Percentiles rank a stretch among this genome's conserved stretches.
These are phyloP conservation scores for Boletales sp. DNA, from an alignment of 768 basidiomycete genomes.

Conservation along the genomic window DNA sequence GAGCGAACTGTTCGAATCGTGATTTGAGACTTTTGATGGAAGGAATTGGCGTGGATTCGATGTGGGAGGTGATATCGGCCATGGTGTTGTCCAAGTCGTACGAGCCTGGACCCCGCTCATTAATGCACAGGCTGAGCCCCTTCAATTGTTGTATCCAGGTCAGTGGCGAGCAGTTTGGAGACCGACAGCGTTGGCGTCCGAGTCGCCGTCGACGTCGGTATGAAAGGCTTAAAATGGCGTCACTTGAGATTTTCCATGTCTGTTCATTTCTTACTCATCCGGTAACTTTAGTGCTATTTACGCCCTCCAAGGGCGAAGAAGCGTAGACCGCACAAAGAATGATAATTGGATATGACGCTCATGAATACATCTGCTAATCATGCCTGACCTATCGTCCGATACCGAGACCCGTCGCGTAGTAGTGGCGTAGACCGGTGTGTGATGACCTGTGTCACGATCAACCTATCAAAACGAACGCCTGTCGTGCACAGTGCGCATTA, in stretches of 20 bases:
- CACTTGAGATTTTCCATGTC: not conserved
- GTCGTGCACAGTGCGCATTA: not conserved
- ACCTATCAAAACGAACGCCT: no score
- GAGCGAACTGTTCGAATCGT: conserved; percentile 66
- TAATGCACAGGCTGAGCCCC: conserved; percentile 7
- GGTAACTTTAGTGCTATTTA: not conserved
- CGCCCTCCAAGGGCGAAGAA: not conserved
- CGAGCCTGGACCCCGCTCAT: not conserved
- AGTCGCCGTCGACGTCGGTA: conserved; percentile 9
- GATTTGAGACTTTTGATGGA: conserved; percentile 70
- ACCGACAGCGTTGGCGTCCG: not conserved
- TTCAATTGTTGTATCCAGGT: not conserved
- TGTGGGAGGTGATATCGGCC: conserved; percentile 21
- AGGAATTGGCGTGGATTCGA: conserved; percentile 54
- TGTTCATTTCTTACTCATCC: not conserved
- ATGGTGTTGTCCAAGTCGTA: conserved; percentile 8
- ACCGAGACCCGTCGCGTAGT: not conserved
- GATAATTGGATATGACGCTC: no score
- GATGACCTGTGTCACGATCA: no score
- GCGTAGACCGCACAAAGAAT: no score
- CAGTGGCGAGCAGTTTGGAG: not conserved
- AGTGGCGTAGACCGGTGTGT: not conserved
- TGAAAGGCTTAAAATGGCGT: conserved; percentile 4
- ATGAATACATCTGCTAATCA: not conserved
- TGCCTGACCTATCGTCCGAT: not conserved